Base-by-base conservation (phyloP, 1,139 yeast genomes). In the Nakaseomyces kungkrabaensis region DNA sequence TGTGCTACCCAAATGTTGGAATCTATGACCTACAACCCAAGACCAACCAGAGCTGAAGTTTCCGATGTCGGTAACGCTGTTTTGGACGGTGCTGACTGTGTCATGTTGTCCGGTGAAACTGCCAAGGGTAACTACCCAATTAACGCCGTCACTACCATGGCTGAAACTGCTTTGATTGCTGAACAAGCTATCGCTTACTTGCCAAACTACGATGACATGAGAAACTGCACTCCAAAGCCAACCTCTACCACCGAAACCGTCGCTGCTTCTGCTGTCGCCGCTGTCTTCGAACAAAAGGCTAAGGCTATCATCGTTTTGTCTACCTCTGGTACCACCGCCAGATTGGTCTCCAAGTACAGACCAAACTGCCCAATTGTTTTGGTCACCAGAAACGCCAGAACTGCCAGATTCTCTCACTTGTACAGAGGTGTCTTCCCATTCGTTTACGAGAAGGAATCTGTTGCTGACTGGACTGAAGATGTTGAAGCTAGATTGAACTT, bases 1-100 rank as follows among this genome's bases (percentile, higher is more conserved):
- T 94, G 98, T 78, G 99, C 99, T 59, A 92, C 99, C 60, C 99
- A 92, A 77, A 92, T 92, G 98, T 85, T 92, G 73, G 99, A 92
- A 76, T 88, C 97, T 54, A 92, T 92, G 99, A 92, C 97, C 54
- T 88, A 85, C 76, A 94, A 92, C 84, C 99, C 99, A 71, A 85
- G 98, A 75, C 98, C 99, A 73, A 92, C 99, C 70, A 87, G 99
- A 78, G 99, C 99, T 62, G 99, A 92, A 77, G 97, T 92, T 57
- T 85, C 96, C 51, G 99, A 92, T 73, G 98, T 94, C 58, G 98
- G 98, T 76, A 92, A 92, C 73, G 98, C 98, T 63, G 85, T 94
- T 63, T 81, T 92, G 70, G 99, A 92, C 69, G 99, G 99, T 75
- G 97, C 97, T 67, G 99, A 92, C 78, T 92, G 97, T 85, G 96